A percentile compares a stretch with the other conserved stretches of the same genome.
These are phyloP conservation scores for Penicillium ochrochloron DNA, from an alignment of 495 filamentous ascomycete genomes.

Conservation along the genomic window DNA sequence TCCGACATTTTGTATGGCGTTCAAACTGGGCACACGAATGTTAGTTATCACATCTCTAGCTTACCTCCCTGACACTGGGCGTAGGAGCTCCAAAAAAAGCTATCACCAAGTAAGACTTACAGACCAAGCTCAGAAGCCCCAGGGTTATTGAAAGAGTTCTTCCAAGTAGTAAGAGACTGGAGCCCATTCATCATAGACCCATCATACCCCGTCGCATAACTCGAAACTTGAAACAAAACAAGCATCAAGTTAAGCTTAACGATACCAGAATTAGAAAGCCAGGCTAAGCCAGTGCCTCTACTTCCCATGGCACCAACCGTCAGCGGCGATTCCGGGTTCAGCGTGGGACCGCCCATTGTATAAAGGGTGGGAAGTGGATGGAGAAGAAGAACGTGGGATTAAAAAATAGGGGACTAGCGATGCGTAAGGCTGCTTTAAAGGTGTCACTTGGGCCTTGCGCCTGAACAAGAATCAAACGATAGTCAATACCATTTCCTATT, in stretches of 20 bases:
- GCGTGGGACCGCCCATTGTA: not conserved
- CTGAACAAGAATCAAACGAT: not conserved
- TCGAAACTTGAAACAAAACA: conserved; percentile 24
- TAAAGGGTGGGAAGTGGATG: not conserved
- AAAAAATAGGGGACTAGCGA: not conserved
- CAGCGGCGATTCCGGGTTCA: conserved; percentile 16
- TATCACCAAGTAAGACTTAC: conserved; percentile 10
- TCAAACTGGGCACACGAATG: conserved; percentile 16
- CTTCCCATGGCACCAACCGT: conserved; percentile 17
- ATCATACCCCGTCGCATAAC: conserved; percentile 28
- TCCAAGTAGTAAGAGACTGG: conserved; percentile 19
- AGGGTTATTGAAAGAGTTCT: conserved; percentile 20
- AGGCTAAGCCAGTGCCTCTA: conserved; percentile 6
- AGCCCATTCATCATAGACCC: conserved; percentile 28
- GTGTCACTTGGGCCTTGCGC: not conserved
- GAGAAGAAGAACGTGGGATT: not conserved
- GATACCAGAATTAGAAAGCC: conserved; percentile 23
- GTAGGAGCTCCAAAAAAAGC: not conserved
- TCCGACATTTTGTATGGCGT: conserved; percentile 29
- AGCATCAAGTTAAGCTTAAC: conserved; percentile 27
- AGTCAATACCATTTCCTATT: not conserved
- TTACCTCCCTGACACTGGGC: not conserved
- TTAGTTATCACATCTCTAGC: not conserved
- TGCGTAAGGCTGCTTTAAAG: not conserved
- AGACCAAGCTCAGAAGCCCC: conserved; percentile 25